These are phyloP conservation scores for Yueomyces sp. DNA, from an alignment of 805 yeast species.

Conservation along the genomic window DNA sequence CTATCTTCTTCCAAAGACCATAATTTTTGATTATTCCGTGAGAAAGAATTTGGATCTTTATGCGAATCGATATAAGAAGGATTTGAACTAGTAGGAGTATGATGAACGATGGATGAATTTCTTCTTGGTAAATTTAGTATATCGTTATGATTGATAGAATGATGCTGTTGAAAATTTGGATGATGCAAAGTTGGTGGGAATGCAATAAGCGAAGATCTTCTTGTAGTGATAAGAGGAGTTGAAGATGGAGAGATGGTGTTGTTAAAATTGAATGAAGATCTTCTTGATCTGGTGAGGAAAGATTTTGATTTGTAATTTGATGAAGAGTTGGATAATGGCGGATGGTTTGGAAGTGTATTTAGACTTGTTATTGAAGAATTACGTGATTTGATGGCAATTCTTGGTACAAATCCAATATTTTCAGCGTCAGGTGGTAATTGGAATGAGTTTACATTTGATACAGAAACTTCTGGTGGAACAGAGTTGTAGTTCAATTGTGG, in stretches of 20 bases:
- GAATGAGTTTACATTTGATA: background rate
- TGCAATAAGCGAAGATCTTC: background rate
- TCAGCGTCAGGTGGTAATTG: conserved; percentile 11
- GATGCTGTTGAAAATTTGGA: background rate
- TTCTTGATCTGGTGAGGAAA: conserved; percentile 18
- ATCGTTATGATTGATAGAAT: background rate
- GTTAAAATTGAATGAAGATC: conserved; percentile 15
- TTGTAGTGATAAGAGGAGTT: conserved; percentile 3
- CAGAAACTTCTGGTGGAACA: background rate
- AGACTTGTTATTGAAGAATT: conserved; percentile 6
- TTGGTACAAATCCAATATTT: conserved; percentile 24
- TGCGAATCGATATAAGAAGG: background rate
- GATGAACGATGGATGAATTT: background rate
- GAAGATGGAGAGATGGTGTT: conserved; percentile 5
- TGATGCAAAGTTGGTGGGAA: background rate
- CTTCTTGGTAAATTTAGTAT: background rate
- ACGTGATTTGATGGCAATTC: conserved; percentile 23
- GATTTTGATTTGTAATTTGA: conserved; percentile 9
- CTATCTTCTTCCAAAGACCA: conserved; percentile 65
- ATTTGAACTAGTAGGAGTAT: too few species aligned
- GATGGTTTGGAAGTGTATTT: background rate
- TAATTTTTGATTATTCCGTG: too few species aligned
- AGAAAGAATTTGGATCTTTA: background rate
- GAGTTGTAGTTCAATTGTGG: background rate
- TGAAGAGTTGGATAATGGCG: background rate